Evolutionary conservation across 2,329 filamentous ascomycete genomes (phyloP).

Genomic region (Colletotrichum sp.): DNA sequence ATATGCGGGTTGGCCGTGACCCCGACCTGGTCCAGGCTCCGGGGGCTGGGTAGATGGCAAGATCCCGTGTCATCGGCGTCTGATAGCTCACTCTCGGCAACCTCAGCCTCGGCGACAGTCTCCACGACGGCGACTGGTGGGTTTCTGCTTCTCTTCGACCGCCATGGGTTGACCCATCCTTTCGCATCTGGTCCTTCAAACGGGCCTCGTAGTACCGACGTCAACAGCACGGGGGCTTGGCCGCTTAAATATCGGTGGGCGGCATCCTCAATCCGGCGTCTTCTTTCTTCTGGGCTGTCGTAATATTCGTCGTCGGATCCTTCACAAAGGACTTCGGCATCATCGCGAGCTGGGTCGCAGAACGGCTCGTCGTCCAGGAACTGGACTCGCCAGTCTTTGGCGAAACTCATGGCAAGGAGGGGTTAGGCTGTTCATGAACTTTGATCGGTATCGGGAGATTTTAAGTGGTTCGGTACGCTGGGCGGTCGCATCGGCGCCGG

Average conservation of each 20-base stretch:
- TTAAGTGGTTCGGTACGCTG: background rate
- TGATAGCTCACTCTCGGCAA: background rate
- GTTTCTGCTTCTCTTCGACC: constrained; percentile 29
- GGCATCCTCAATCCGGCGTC: constrained; percentile 62
- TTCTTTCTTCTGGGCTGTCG: constrained; percentile 48
- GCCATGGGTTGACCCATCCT: constrained; percentile 61
- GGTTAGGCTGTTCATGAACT: background rate
- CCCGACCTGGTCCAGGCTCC: constrained; percentile 40
- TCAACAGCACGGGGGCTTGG: constrained; percentile 59
- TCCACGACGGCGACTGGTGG: background rate
- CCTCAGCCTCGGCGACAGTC: background rate
- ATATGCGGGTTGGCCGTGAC: constrained; percentile 32
- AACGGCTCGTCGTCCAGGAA: constrained; percentile 34
- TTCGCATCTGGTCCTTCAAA: constrained; percentile 46
- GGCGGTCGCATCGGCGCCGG: constrained; percentile 13
- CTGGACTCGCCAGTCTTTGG: constrained; percentile 4
- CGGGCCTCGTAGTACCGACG: constrained; percentile 66
- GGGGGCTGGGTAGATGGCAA: constrained; percentile 48
- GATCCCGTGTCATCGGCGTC: background rate
- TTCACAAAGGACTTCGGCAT: constrained; percentile 55
- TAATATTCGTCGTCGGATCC: constrained; percentile 65
- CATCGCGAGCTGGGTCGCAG: constrained; percentile 44
- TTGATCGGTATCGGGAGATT: background rate
- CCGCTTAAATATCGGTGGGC: constrained; percentile 65
- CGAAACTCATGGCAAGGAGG: background rate